phyloP scores from a whole-genome alignment of 371 early-diverging fungal species.

The Mucor plumbeus region DNA sequence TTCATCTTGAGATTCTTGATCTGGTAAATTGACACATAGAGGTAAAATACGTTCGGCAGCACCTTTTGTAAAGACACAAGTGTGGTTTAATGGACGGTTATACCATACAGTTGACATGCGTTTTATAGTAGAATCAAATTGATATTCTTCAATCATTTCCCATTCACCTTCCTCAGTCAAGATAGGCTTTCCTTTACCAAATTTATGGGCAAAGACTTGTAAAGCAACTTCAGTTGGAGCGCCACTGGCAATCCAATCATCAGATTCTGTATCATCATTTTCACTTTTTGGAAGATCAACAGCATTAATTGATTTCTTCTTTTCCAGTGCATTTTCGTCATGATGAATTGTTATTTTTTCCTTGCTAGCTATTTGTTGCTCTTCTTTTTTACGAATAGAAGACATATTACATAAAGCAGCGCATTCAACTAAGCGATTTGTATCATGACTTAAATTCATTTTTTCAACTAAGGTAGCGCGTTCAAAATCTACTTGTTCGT shows the following conservation, averaged over 20 bases:
- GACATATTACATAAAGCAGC: constrained; percentile 68
- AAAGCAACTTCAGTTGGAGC: constrained; percentile 78
- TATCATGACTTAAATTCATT: constrained; percentile 18
- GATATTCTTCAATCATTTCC: constrained; percentile 72
- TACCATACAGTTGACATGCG: constrained; percentile 68
- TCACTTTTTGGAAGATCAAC: neutral
- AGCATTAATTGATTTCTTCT: neutral
- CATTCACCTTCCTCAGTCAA: constrained; percentile 48
- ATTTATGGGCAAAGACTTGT: constrained; percentile 75
- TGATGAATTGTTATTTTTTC: constrained; percentile 1
- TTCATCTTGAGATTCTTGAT: constrained; percentile 23
- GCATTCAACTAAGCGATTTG: constrained; percentile 39
- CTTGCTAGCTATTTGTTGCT: neutral
- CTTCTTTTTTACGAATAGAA: constrained; percentile 36
- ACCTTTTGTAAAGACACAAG: constrained; percentile 59
- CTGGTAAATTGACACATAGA: constrained; percentile 50
- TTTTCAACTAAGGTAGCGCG: constrained; percentile 24
- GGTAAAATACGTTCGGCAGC: constrained; percentile 74
- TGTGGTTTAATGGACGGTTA: constrained; percentile 23
- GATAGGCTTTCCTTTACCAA: constrained; percentile 62
- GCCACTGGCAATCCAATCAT: constrained; percentile 63
- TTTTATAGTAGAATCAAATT: constrained; percentile 81
- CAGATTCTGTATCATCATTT: constrained; percentile 36
- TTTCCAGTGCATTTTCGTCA: neutral
- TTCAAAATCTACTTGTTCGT: constrained; percentile 12